Conservation (phyloP, 2,329 filamentous ascomycete species). For the Sclerotinia nivalis region DNA sequence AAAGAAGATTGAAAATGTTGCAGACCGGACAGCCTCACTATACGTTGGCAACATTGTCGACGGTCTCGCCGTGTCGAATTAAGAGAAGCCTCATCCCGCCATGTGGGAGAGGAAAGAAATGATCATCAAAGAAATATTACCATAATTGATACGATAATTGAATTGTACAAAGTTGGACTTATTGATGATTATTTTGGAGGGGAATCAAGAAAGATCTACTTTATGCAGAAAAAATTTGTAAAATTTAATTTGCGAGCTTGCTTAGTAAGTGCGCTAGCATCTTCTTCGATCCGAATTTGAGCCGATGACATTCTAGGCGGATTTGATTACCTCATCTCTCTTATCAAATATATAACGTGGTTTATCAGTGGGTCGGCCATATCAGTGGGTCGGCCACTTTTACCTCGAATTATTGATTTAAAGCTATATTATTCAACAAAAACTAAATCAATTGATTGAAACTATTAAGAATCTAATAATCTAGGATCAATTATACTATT, state of each 20-base stretch:
- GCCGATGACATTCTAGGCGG: not conserved
- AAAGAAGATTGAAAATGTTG: not conserved
- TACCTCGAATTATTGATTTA: too few relatives aligned
- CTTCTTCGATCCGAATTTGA: not conserved
- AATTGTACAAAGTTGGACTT: not conserved
- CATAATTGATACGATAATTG: slow-evolving; percentile 22
- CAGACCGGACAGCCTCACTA: slow-evolving; percentile 56
- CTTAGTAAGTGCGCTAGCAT: not conserved
- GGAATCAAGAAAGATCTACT: slow-evolving; percentile 1
- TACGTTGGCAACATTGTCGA: slow-evolving; percentile 79
- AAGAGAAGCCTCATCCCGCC: slow-evolving; percentile 66
- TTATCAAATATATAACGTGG: not conserved
- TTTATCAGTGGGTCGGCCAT: too few relatives aligned
- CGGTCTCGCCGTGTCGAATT: slow-evolving; percentile 85
- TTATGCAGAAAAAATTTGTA: not conserved
- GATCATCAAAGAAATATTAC: slow-evolving; percentile 33
- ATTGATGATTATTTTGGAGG: not conserved
- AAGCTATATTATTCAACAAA: too few relatives aligned
- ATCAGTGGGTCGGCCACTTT: too few relatives aligned
- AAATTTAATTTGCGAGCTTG: slow-evolving; percentile 5
- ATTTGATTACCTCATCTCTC: not conserved
- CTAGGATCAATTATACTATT: too few relatives aligned
- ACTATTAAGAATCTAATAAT: too few relatives aligned
- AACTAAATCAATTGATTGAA: too few relatives aligned
- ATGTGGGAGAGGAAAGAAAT: slow-evolving; percentile 30